Conservation (phyloP, 495 filamentous ascomycete species). For the Saxophila tyrrhenica region DNA sequence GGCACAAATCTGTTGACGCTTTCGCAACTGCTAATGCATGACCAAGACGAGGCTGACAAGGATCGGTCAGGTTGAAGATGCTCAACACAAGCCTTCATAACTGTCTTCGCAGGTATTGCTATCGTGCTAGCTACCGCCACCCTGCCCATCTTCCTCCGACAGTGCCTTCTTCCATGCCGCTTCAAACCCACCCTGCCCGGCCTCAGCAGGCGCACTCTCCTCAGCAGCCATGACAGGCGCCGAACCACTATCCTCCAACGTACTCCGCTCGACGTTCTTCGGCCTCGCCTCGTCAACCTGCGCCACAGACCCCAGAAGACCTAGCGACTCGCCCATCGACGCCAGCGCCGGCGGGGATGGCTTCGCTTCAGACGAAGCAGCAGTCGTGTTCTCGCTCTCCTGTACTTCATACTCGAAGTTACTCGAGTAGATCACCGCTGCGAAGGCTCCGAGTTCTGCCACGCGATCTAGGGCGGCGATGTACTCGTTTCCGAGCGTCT, state of each 20-base stretch:
- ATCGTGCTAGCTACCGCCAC: not conserved
- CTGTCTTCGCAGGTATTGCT: no score
- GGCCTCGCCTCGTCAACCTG: conserved; percentile 1
- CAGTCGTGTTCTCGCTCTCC: not conserved
- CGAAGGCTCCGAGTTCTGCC: conserved; percentile 81
- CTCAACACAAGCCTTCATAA: no score
- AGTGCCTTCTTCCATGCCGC: conserved; percentile 54
- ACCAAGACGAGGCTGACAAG: no score
- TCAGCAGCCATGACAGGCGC: not conserved
- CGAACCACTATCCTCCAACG: not conserved
- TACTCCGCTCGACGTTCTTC: not conserved
- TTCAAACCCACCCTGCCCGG: conserved; percentile 39
- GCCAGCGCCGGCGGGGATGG: not conserved
- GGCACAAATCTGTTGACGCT: no score
- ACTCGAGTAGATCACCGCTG: conserved; percentile 85
- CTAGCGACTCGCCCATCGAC: conserved; percentile 8
- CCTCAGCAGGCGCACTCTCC: conserved; percentile 35
- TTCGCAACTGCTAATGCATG: no score
- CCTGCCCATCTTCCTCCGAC: conserved; percentile 9
- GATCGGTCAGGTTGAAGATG: no score
- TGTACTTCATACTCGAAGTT: conserved; percentile 61
- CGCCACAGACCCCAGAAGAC: conserved; percentile 15
- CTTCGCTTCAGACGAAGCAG: not conserved
- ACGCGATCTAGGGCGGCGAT: conserved; percentile 63
- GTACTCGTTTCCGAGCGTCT: conserved; percentile 75